These are phyloP conservation scores for Tuctoria greenei DNA, from an alignment of 176 grass and related monocot genomes.

Conservation along the genomic window DNA sequence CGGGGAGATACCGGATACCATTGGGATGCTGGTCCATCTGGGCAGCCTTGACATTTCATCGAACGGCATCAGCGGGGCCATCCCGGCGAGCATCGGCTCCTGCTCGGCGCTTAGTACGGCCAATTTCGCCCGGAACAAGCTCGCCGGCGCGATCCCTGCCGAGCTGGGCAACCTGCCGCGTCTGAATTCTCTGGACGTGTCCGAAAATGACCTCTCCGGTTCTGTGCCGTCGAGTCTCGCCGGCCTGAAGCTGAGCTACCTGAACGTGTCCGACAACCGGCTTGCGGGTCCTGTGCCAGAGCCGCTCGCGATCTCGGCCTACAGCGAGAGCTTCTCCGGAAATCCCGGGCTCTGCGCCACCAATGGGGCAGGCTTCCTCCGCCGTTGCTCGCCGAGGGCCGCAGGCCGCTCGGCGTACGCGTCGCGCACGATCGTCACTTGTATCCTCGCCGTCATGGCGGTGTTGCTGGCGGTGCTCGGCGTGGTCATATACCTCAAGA, in stretches of 20 bases:
- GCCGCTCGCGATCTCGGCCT: conserved; percentile 61
- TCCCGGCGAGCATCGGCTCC: conserved; percentile 61
- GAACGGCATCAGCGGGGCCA: conserved; percentile 50
- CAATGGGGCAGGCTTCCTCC: conserved; percentile 42
- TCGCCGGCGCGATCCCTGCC: conserved; percentile 52
- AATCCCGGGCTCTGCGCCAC: conserved; percentile 69
- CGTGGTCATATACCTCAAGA: conserved; percentile 48
- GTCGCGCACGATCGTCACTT: conserved; percentile 48
- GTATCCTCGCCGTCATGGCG: conserved; percentile 40
- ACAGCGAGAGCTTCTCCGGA: conserved; percentile 57
- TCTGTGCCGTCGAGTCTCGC: conserved; percentile 62
- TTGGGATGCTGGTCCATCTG: conserved; percentile 46
- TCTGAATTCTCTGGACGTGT: conserved; percentile 65
- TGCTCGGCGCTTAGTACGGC: conserved; percentile 57
- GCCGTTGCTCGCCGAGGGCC: conserved; percentile 22
- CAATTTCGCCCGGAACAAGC: conserved; percentile 54
- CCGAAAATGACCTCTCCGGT: conserved; percentile 58
- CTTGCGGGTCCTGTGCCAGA: conserved; percentile 58
- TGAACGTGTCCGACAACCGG: conserved; percentile 62
- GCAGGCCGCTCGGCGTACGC: background rate
- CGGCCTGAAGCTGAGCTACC: conserved; percentile 55
- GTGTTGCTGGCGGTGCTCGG: conserved; percentile 52
- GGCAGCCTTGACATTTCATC: conserved; percentile 34
- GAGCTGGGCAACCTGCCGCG: conserved; percentile 53
- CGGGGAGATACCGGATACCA: conserved; percentile 58